These are phyloP conservation scores for Apiospora rasikravindrae DNA, from an alignment of 2,329 filamentous ascomycete genomes.

Conservation along the genomic window DNA sequence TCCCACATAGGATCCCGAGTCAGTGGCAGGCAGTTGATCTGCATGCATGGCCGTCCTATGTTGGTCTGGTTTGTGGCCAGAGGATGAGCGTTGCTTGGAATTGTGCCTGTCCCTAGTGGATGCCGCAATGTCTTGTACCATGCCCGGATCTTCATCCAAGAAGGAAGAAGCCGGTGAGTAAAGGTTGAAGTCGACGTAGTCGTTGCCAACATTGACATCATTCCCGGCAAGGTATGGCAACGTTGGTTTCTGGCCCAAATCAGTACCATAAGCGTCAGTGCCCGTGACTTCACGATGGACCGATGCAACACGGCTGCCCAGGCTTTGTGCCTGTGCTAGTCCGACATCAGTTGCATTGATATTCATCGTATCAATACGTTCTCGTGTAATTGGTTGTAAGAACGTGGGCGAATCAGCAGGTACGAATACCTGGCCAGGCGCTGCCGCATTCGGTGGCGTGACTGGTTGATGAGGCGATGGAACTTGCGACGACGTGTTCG, in stretches of 20 bases:
- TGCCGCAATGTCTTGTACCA: constrained; percentile 33
- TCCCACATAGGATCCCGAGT: not conserved
- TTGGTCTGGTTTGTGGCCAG: not conserved
- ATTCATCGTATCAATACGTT: constrained; percentile 20
- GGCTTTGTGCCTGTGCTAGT: not conserved
- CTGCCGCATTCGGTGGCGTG: constrained; percentile 28
- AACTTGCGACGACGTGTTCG: constrained; percentile 23
- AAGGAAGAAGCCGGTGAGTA: constrained; percentile 54
- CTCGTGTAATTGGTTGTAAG: constrained; percentile 21
- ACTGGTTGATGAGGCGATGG: constrained; percentile 29
- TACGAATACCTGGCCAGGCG: constrained; percentile 41
- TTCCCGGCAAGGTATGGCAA: constrained; percentile 49
- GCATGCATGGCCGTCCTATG: not conserved
- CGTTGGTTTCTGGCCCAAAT: constrained; percentile 25
- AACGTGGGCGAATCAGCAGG: constrained; percentile 27
- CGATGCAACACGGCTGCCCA: not conserved
- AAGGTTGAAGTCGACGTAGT: constrained; percentile 62
- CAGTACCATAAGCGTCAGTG: not conserved
- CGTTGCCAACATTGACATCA: constrained; percentile 41
- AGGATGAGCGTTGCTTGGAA: not conserved
- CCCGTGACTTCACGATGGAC: not conserved
- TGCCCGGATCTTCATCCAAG: constrained; percentile 53
- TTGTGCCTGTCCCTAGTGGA: not conserved
- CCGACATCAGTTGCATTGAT: not conserved
- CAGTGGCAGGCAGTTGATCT: not conserved